phyloP scores from a whole-genome alignment of 2,329 filamentous ascomycete species.

The Calonectria multiphialidica region DNA sequence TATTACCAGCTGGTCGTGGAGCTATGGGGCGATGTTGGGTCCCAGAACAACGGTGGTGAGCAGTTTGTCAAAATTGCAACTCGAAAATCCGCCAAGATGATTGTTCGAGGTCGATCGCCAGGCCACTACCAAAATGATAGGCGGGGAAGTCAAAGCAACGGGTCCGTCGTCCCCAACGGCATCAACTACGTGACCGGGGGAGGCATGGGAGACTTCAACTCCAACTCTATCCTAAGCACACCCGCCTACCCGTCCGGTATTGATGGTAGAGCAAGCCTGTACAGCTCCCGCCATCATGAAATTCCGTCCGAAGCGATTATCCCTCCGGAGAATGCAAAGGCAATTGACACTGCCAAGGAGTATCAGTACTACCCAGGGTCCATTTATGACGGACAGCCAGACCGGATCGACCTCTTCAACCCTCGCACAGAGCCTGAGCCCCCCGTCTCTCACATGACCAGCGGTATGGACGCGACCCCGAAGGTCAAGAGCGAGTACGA shows the following conservation, averaged over 20 bases:
- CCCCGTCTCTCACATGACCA: constrained; percentile 47
- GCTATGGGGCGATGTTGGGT: constrained; percentile 77
- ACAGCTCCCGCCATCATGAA: constrained; percentile 62
- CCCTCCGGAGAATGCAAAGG: constrained; percentile 63
- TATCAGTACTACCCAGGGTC: constrained; percentile 68
- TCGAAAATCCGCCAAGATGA: constrained; percentile 82
- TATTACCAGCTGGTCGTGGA: constrained; percentile 94
- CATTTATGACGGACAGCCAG: constrained; percentile 62
- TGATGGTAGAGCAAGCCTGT: constrained; percentile 48
- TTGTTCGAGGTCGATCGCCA: constrained; percentile 86
- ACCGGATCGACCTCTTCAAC: constrained; percentile 65
- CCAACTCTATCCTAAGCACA: constrained; percentile 52
- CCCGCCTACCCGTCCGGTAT: constrained; percentile 42
- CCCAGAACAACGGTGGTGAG: constrained; percentile 52
- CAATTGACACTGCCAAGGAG: constrained; percentile 60
- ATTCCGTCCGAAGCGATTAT: constrained; percentile 65
- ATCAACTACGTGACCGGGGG: constrained; percentile 53
- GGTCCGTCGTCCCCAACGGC: constrained; percentile 73
- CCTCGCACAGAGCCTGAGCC: constrained; percentile 51
- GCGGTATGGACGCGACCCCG: constrained; percentile 44
- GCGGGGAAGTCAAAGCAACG: constrained; percentile 76
- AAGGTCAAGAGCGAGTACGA: constrained; percentile 67
- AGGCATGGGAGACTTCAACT: constrained; percentile 45
- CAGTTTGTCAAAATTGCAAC: constrained; percentile 79
- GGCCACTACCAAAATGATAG: constrained; percentile 83